Evolutionary conservation across 352 stramenopile species (phyloP), one percentile per base, ranked within the genome.

Genomic region (Phytophthora megakarya): DNA sequence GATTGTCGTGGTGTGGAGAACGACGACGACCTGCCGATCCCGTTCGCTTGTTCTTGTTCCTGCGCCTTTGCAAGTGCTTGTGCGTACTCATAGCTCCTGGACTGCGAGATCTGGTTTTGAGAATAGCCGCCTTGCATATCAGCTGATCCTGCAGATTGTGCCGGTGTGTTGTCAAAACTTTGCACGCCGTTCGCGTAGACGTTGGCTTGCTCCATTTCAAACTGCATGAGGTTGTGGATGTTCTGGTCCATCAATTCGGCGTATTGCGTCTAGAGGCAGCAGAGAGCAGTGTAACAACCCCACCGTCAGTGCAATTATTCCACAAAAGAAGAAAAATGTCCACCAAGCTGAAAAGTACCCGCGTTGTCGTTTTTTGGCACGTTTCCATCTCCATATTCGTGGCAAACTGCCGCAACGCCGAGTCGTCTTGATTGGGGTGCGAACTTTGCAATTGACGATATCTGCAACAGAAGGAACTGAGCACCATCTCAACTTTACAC

Each of bases 381-480:
- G 81, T 71, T 32, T 88, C 78, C 72, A 90, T 86, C 73, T 93
- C 84, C 15, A 92, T 49, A 21, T 75, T 85, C 4, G 76, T 89
- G 7, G 84, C 84, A n/a, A 88, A 56, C 21, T 86, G 67, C 0
- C 80, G 76, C 25, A 90, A 69, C 26, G 70, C 62, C 0, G 58
- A 37, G 30, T 90, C 75, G 16, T 89, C 76, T 49, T 92, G 73
- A 28, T 76, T 78, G 13, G 66, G 77, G 42, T 89, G 78, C 0
- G 77, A 88, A 32, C 71, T 78, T 42, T 86, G 75, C 28, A 92
- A 64, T 47, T 90, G 77, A 8, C 72, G 81, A 53, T 90, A 92
- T 26, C 82, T 92, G 67, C 23, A 48, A 28, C 0, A 61, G 59
- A 23, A 45, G 25, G 53, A 23, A 43, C 11, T 11, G 48, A 51